Percentiles rank a stretch among this genome's conserved stretches.
Conservation (phyloP, 208 protist genomes). For the Novymonas esmeraldas region DNA sequence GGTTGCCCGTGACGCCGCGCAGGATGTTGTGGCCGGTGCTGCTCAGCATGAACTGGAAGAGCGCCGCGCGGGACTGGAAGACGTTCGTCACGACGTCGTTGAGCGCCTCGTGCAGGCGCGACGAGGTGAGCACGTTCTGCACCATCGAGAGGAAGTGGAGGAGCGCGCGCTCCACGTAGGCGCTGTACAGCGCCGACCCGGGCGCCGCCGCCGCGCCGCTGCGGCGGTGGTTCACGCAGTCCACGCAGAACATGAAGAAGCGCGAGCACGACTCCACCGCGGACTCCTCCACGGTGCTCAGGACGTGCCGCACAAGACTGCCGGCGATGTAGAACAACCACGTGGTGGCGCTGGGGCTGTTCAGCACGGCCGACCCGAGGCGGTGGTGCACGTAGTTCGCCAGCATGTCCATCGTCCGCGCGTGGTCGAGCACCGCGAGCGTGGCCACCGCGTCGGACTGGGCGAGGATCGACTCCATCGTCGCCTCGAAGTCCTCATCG, state of each 20-base stretch:
- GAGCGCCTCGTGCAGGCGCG: constrained; percentile 51
- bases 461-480: constrained; percentile 52
- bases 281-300: constrained; percentile 48
- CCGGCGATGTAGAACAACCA: constrained; percentile 86
- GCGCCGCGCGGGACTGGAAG: constrained; percentile 60
- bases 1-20: constrained; percentile 36
- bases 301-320: constrained; percentile 49
- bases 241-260: constrained; percentile 72
- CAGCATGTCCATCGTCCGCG: constrained; percentile 48
- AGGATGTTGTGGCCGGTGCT: constrained; percentile 83
- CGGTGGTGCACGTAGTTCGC: constrained; percentile 52
- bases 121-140: constrained; percentile 61
- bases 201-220: constrained; percentile 11
- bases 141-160: constrained; percentile 74
- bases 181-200: constrained; percentile 28
- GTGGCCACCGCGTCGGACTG: constrained; percentile 59
- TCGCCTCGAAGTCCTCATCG: constrained; percentile 50
- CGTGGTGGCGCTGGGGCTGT: constrained; percentile 54
- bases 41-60: constrained; percentile 88
- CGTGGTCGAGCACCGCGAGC: constrained; percentile 52
- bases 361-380: constrained; percentile 56
- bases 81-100: constrained; percentile 60
- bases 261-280: constrained; percentile 48
- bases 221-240: constrained; percentile 67
- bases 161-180: constrained; percentile 72